phyloP scores from a whole-genome alignment of 106 monocot genomes.

The Phalaenopsis equestris region DNA sequence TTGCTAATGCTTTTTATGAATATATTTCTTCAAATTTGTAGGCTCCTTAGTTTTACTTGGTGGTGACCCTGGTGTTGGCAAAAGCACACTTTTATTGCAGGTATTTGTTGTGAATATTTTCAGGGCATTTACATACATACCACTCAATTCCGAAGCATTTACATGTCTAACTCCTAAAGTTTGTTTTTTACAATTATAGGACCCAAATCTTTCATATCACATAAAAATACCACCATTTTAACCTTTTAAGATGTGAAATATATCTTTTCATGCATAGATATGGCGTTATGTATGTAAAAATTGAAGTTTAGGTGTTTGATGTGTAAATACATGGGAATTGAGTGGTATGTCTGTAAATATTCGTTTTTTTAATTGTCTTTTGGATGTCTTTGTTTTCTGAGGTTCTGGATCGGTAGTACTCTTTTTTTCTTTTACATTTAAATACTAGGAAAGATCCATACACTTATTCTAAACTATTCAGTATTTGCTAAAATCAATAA shows the following conservation, averaged over 20 bases:
- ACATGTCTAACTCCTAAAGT: too few species aligned
- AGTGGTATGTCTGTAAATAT: too few species aligned
- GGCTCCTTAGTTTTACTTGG: constrained; percentile 93
- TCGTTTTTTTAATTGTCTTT: neutral
- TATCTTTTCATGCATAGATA: too few species aligned
- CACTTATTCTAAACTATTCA: neutral
- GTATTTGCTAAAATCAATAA: neutral
- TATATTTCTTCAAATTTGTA: constrained; percentile 24
- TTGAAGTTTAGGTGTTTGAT: too few species aligned
- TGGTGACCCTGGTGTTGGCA: constrained; percentile 99
- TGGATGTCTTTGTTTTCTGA: neutral
- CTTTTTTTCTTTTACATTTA: neutral
- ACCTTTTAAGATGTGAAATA: too few species aligned
- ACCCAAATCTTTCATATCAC: too few species aligned
- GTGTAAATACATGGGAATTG: too few species aligned
- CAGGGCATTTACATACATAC: too few species aligned
- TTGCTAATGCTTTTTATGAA: neutral
- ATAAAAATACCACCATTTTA: too few species aligned
- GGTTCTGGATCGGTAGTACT: neutral
- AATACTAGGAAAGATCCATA: neutral
- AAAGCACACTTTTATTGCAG: constrained; percentile 92
- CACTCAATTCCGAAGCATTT: too few species aligned
- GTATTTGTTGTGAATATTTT: constrained; percentile 19
- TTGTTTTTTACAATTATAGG: too few species aligned
- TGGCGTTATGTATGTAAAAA: too few species aligned